These are phyloP conservation scores for Miamiensis avidus DNA, from an alignment of 169 alveolate species.

Conservation along the genomic window DNA sequence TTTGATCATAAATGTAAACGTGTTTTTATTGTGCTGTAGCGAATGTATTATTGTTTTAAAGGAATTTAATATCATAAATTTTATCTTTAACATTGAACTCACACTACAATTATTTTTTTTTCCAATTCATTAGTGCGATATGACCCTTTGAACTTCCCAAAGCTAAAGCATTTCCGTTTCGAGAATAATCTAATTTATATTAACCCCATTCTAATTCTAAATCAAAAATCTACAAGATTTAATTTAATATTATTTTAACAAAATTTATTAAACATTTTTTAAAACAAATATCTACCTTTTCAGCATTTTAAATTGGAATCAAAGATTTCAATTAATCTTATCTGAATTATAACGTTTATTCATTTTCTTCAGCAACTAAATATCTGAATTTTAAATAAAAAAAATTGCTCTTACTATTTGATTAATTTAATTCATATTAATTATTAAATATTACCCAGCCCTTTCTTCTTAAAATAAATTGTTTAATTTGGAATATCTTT, in stretches of 20 bases:
- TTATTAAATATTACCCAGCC: conserved; percentile 3
- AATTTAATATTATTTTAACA: conserved; percentile 1
- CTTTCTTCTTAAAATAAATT: not conserved
- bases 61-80: conserved; percentile 85
- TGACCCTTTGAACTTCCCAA: conserved; percentile 95
- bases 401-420: not conserved
- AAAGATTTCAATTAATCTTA: conserved; percentile 61
- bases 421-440: not conserved
- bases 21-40: conserved; percentile 95
- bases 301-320: conserved; percentile 66
- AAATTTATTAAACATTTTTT: not conserved
- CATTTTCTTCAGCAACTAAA: conserved; percentile 57
- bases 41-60: conserved; percentile 91
- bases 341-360: conserved; percentile 63
- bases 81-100: conserved; percentile 81
- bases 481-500: conserved; percentile 11
- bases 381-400: conserved; percentile 12
- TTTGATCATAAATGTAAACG: conserved; percentile 91
- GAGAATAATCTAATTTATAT: conserved; percentile 87
- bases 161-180: conserved; percentile 90
- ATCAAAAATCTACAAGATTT: conserved; percentile 58
- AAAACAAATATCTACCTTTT: conserved; percentile 38
- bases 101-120: conserved; percentile 63
- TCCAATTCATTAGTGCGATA: conserved; percentile 90
- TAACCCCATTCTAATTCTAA: conserved; percentile 89